Evolutionary conservation across 1,284 basidiomycete genomes (phyloP).

Genomic region (Heterobasidion occidentale): DNA sequence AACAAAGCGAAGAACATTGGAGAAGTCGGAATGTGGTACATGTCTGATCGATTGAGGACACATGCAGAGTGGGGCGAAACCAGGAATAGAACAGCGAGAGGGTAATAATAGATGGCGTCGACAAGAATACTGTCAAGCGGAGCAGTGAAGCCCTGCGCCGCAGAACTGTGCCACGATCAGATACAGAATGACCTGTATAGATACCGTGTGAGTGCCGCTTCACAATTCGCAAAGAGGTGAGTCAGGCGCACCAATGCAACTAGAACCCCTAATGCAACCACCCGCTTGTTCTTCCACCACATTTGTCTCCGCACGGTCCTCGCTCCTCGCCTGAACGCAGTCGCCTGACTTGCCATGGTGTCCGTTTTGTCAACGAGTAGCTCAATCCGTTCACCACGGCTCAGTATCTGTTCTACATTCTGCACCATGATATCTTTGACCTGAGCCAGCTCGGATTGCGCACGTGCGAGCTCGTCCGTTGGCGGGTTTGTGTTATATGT

Average conservation of each 20-base stretch:
- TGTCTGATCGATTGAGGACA: neutral
- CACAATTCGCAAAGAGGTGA: slow-evolving; percentile 3
- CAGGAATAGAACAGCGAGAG: neutral
- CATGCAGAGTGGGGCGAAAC: neutral
- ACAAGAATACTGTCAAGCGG: neutral
- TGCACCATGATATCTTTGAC: slow-evolving; percentile 98
- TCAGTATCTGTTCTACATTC: slow-evolving; percentile 92
- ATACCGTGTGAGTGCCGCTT: slow-evolving; percentile 5
- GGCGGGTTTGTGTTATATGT: slow-evolving; percentile 88
- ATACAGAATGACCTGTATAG: slow-evolving; percentile 62
- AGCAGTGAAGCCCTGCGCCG: slow-evolving; percentile 53
- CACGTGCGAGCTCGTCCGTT: slow-evolving; percentile 84
- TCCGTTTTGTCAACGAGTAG: slow-evolving; percentile 97
- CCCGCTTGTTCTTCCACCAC: slow-evolving; percentile 93
- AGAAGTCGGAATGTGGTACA: no score
- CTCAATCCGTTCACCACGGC: slow-evolving; percentile 92
- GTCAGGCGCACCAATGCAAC: slow-evolving; percentile 65
- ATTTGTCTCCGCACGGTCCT: slow-evolving; percentile 83
- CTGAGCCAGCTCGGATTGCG: slow-evolving; percentile 85
- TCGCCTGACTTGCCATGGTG: slow-evolving; percentile 89
- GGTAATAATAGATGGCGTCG: neutral
- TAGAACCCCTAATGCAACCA: slow-evolving; percentile 63
- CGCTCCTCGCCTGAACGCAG: slow-evolving; percentile 91
- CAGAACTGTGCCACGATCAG: slow-evolving; percentile 82
- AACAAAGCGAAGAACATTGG: no score